Conservation (phyloP, 805 yeast species). For the Schizosaccharomyces octosporus region DNA sequence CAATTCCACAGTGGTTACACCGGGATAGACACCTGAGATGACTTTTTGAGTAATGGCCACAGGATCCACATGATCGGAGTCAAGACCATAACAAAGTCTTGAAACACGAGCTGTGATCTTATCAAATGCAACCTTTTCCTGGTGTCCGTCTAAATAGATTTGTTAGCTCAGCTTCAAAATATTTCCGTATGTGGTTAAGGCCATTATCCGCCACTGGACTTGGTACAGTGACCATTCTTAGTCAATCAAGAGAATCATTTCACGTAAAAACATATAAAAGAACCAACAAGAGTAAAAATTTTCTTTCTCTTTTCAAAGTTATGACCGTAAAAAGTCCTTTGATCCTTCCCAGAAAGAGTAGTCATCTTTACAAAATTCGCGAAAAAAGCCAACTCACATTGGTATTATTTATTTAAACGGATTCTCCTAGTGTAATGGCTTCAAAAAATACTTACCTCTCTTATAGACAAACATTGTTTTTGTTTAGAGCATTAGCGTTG, state of each 20-base stretch:
- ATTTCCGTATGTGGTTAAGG: neutral
- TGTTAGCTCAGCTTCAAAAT: neutral
- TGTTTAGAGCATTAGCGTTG: neutral
- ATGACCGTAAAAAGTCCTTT: too few relatives aligned
- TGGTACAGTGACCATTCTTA: neutral
- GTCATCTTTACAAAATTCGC: too few relatives aligned
- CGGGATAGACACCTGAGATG: conserved; percentile 87
- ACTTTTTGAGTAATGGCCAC: conserved; percentile 89
- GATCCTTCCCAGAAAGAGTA: too few relatives aligned
- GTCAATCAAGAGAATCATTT: too few relatives aligned
- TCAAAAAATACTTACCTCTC: neutral
- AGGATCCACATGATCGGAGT: conserved; percentile 76
- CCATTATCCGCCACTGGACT: neutral
- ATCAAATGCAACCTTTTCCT: conserved; percentile 76
- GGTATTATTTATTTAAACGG: too few relatives aligned
- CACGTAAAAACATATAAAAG: too few relatives aligned
- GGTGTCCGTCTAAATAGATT: conserved; percentile 37
- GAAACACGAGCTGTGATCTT: conserved; percentile 83
- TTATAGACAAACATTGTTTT: neutral
- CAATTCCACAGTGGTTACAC: conserved; percentile 79
- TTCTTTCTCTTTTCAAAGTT: too few relatives aligned
- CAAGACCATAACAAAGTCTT: conserved; percentile 83
- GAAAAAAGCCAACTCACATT: too few relatives aligned
- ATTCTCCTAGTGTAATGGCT: neutral
- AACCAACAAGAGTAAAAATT: too few relatives aligned